A percentile compares a stretch with the other conserved stretches of the same genome.
Conservation (phyloP, 1,284 basidiomycete species). For the Pisolithus thermaeus region DNA sequence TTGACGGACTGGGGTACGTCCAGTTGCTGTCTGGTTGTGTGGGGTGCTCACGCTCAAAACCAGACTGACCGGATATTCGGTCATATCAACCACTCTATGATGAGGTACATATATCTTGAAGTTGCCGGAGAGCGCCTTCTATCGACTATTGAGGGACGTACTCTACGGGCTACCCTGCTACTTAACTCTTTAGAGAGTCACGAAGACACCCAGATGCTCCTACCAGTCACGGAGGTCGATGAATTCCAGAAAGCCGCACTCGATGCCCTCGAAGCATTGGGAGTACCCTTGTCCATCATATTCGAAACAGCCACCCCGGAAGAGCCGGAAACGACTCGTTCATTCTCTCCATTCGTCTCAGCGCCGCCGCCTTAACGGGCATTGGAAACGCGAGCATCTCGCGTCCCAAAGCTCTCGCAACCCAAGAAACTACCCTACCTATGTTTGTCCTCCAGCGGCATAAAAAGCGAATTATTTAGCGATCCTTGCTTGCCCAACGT, state of each 20-base stretch:
- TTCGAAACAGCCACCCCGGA: constrained; percentile 35
- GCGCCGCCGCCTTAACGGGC: constrained; percentile 16
- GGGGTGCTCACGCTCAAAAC: background rate
- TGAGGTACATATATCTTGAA: constrained; percentile 60
- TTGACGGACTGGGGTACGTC: constrained; percentile 16
- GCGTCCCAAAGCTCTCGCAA: constrained; percentile 28
- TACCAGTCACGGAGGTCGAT: constrained; percentile 16
- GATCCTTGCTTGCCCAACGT: constrained; percentile 56
- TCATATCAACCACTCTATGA: constrained; percentile 26
- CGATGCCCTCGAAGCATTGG: constrained; percentile 50
- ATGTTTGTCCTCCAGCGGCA: constrained; percentile 26
- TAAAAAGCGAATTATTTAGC: constrained; percentile 32
- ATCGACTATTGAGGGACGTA: constrained; percentile 52
- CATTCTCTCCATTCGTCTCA: constrained; percentile 13
- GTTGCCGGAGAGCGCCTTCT: constrained; percentile 52
- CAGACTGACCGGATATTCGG: constrained; percentile 15
- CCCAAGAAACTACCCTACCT: constrained; percentile 43
- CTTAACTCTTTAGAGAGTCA: constrained; percentile 42
- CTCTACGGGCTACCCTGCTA: constrained; percentile 59
- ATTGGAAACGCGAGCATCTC: constrained; percentile 32
- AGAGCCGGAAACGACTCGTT: constrained; percentile 19
- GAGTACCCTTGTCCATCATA: constrained; percentile 46
- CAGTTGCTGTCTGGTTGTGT: background rate
- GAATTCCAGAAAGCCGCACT: constrained; percentile 48
- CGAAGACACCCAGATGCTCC: constrained; percentile 9